Evolutionary conservation across 306 rosid genomes (phyloP).

Genomic region (Castanea crenata): DNA sequence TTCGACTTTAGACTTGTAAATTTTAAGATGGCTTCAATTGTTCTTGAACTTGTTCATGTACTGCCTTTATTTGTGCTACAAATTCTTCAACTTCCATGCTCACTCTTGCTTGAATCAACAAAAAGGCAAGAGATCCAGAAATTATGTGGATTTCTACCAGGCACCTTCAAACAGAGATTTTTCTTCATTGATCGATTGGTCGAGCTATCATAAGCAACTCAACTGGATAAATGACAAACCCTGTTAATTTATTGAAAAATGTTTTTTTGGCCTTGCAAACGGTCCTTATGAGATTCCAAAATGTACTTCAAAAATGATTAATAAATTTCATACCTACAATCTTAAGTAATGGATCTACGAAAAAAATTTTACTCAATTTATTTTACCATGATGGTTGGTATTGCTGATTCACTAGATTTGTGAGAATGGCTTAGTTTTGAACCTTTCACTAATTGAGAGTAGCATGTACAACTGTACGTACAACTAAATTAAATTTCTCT

Average conservation of each 20-base stretch:
- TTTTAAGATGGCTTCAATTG: background rate
- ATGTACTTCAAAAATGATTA: background rate
- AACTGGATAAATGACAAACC: background rate
- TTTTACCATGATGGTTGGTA: background rate
- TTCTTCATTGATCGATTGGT: background rate
- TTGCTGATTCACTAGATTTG: background rate
- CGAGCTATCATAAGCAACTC: background rate
- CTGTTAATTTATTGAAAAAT: background rate
- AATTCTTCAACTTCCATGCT: background rate
- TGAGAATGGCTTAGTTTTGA: background rate
- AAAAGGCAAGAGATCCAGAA: background rate
- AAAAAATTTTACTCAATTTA: background rate
- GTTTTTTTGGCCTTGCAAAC: background rate
- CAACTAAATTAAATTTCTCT: background rate
- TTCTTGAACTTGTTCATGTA: background rate
- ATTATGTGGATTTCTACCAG: background rate
- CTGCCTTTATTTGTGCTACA: background rate
- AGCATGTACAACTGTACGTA: conserved; percentile 8
- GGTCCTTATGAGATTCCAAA: background rate
- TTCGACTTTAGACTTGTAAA: background rate
- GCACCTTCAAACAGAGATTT: background rate
- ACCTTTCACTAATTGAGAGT: background rate
- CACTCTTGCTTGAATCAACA: background rate
- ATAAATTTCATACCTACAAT: background rate
- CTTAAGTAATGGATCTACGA: conserved; percentile 1